Evolutionary conservation across 2,329 filamentous ascomycete genomes (phyloP), one percentile per base, ranked within the genome.

Genomic region (Cercospora sp.): DNA sequence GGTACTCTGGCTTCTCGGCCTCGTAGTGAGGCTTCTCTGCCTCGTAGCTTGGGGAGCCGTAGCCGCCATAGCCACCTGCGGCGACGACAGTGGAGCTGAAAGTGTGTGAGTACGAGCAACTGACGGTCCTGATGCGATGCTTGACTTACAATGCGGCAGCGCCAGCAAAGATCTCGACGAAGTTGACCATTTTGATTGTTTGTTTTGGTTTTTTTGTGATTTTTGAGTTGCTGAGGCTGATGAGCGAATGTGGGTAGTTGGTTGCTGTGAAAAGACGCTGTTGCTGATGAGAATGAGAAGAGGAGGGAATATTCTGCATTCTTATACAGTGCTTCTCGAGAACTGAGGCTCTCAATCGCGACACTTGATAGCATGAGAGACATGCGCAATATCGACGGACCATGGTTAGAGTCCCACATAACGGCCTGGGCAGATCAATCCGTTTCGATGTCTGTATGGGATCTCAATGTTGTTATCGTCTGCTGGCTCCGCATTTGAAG

Each of bases 151-250:
- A 34, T 34, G 55, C 55, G 55, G 55, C 55, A 59, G 55, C 55
- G 55, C 55, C 55, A 24, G 55, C 55, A 26, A 59, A 34, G 55
- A 59, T 59, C 55, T 59, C 55, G 32, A 59, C 28, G 30, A 59
- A 59, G 28, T 59, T 59, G 32, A 59, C 28, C 55, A 59, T 59
- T 59, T 59, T 59, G 55, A 59, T 18, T n/a, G 55, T 59, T 59
- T 32, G 55, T 32, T 34, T 21, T 34, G 30, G 28, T 21, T 32
- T 32, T 58, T 58, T 58, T 58, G 28, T 58, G 55, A 7, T 4
- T 18, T 59, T 37, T 32, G 32, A 21, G 55, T 59, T 34, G 30
- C 26, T 18, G 28, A 12, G 55, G 18, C 26, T 59, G 18, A 59
- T 59, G 12, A 59, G 28, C 55, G 55, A 59, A 13, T 59, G 55